These are phyloP conservation scores for Ceratobasidium sp. DNA, from an alignment of 1,284 basidiomycete species.

Conservation along the genomic window DNA sequence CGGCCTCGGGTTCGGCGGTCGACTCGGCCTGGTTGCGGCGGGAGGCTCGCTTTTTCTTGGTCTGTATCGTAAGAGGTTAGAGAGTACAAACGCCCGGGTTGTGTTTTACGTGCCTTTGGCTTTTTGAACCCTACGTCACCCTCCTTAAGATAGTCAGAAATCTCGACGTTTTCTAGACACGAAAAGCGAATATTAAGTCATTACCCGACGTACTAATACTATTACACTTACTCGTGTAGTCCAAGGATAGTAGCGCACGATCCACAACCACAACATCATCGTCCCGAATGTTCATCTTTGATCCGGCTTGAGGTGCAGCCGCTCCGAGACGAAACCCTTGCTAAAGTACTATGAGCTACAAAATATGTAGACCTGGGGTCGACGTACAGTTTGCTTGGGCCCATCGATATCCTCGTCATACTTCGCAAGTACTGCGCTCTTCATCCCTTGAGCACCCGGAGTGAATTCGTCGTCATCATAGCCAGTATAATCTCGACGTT, in stretches of 20 bases:
- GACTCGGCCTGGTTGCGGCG: constrained; percentile 76
- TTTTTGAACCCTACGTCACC: constrained; percentile 96
- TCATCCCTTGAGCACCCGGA: constrained; percentile 79
- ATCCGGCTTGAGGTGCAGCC: constrained; percentile 62
- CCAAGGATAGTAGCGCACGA: constrained; percentile 86
- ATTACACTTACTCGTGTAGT: constrained; percentile 84
- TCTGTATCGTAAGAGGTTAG: constrained; percentile 63
- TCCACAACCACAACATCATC: constrained; percentile 76
- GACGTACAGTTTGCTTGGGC: constrained; percentile 72
- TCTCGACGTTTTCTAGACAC: constrained; percentile 85
- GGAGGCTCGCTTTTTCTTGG: constrained; percentile 89
- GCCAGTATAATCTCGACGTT: constrained; percentile 92
- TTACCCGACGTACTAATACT: constrained; percentile 11
- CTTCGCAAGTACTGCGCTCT: constrained; percentile 89
- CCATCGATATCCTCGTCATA: constrained; percentile 93
- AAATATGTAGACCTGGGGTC: not conserved
- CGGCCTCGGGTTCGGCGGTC: constrained; percentile 61
- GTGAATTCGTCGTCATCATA: constrained; percentile 96
- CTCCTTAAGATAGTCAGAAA: constrained; percentile 90
- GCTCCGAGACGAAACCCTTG: constrained; percentile 85
- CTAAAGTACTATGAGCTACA: constrained; percentile 14
- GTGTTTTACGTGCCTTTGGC: constrained; percentile 74
- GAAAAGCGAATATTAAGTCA: not conserved
- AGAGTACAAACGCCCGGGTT: not conserved
- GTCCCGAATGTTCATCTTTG: constrained; percentile 64